Percentiles rank a stretch among this genome's conserved stretches.
Evolutionary conservation across 805 yeast species (phyloP).

Genomic region (Hagleromyces aurorensis): DNA sequence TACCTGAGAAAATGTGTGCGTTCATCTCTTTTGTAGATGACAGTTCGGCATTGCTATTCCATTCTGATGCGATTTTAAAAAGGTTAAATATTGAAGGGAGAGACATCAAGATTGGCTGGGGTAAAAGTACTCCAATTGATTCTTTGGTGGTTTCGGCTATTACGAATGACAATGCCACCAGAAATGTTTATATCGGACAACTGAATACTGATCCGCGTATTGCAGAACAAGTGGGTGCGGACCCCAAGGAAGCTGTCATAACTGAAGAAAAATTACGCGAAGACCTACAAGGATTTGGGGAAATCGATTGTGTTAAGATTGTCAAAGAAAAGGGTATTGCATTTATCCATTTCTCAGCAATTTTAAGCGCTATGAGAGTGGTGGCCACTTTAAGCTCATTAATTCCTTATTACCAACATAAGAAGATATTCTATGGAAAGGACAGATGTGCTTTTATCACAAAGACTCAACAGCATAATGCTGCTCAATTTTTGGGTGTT

Average conservation of each 20-base stretch:
- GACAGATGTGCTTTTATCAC: constrained; percentile 94
- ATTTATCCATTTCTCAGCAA: constrained; percentile 83
- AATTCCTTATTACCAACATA: constrained; percentile 59
- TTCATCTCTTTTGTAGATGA: constrained; percentile 85
- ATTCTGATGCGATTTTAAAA: constrained; percentile 85
- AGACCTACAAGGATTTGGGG: constrained; percentile 69
- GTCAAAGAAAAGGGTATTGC: constrained; percentile 77
- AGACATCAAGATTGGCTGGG: constrained; percentile 91
- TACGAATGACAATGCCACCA: constrained; percentile 79
- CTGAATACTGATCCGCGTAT: constrained; percentile 43
- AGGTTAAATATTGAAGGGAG: constrained; percentile 71
- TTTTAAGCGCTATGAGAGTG: constrained; percentile 77
- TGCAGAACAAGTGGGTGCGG: constrained; percentile 13
- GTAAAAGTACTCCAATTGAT: constrained; percentile 65
- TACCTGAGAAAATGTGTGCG: constrained; percentile 85
- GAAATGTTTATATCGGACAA: constrained; percentile 87
- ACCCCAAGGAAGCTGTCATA: constrained; percentile 10
- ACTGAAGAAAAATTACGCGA: constrained; percentile 58
- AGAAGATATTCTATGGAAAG: constrained; percentile 84
- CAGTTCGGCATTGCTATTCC: constrained; percentile 81
- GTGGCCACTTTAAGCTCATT: constrained; percentile 64
- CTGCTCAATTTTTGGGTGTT: constrained; percentile 87
- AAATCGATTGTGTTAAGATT: constrained; percentile 77
- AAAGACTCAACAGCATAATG: constrained; percentile 92
- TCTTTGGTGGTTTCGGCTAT: constrained; percentile 72